Evolutionary conservation across 179 eudicot species (phyloP).

Genomic region (Beta macrorhiza): DNA sequence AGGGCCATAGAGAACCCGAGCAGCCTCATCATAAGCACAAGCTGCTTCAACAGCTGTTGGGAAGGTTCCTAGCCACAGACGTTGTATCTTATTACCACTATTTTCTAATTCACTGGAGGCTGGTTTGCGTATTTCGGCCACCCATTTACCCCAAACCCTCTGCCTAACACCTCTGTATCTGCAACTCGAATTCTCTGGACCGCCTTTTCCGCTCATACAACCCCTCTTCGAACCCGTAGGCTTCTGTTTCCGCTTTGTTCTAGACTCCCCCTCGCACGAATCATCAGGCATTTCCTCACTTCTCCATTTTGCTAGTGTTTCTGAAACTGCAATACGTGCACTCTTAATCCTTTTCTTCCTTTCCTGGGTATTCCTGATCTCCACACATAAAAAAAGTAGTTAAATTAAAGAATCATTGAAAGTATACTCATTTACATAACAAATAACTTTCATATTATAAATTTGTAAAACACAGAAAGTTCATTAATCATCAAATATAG

Average conservation of each 20-base stretch:
- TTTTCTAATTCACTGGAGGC: background rate
- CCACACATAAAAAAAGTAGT: no score
- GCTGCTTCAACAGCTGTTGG: slow-evolving; percentile 48
- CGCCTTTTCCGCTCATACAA: slow-evolving; percentile 33
- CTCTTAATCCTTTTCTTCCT: slow-evolving; percentile 14
- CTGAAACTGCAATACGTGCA: slow-evolving; percentile 13
- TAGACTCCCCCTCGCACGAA: background rate
- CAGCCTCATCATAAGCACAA: slow-evolving; percentile 56
- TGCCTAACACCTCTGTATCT: slow-evolving; percentile 34
- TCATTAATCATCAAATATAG: no score
- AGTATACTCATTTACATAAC: background rate
- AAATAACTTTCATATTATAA: background rate
- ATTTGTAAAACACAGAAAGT: no score
- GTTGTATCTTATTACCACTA: background rate
- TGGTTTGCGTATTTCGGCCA: slow-evolving; percentile 31
- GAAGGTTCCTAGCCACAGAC: slow-evolving; percentile 54
- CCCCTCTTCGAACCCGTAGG: slow-evolving; percentile 25
- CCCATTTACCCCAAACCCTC: slow-evolving; percentile 32
- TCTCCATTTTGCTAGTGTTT: slow-evolving; percentile 19
- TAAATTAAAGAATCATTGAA: no score
- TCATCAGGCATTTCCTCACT: background rate
- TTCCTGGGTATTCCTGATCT: background rate
- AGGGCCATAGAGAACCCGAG: slow-evolving; percentile 40
- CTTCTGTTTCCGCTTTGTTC: background rate
- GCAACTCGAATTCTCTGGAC: slow-evolving; percentile 29